Evolutionary conservation across 805 yeast species (phyloP).

Genomic region (Starmera quercuum): DNA sequence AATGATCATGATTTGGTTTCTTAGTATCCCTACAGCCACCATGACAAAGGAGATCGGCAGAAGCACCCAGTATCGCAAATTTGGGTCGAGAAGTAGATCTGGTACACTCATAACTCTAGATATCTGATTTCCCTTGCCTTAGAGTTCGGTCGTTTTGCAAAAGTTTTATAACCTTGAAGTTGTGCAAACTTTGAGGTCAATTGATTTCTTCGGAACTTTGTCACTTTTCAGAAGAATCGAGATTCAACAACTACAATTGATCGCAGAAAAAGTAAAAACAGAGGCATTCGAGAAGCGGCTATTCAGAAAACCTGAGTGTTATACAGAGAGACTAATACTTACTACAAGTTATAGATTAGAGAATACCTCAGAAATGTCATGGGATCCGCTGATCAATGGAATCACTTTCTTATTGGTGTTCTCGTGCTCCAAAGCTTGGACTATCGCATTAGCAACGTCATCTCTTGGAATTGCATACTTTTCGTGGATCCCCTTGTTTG

Average conservation of each 20-base stretch:
- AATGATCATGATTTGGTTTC: constrained; percentile 59
- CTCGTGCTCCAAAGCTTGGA: constrained; percentile 27
- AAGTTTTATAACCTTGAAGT: background rate
- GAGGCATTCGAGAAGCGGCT: too few species aligned
- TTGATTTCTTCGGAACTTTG: background rate
- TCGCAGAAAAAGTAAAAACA: too few species aligned
- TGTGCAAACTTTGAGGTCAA: too few species aligned
- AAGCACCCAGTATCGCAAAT: constrained; percentile 81
- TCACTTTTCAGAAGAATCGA: too few species aligned
- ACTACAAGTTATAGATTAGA: background rate
- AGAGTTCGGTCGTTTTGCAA: background rate
- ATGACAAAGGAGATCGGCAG: constrained; percentile 84
- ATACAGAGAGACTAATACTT: too few species aligned
- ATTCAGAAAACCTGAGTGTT: too few species aligned
- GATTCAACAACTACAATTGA: too few species aligned
- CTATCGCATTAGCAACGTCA: constrained; percentile 47
- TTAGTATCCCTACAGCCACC: constrained; percentile 77
- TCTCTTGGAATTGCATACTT: constrained; percentile 29
- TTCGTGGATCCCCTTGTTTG: background rate
- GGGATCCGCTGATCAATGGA: constrained; percentile 36
- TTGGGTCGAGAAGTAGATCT: constrained; percentile 68
- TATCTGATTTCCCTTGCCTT: too few species aligned
- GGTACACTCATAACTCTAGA: constrained; percentile 34
- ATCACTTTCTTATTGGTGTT: constrained; percentile 34
- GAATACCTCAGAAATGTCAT: constrained; percentile 14